Base-by-base conservation (phyloP, 2,329 filamentous ascomycete genomes). In the Leptodontidium sp. region DNA sequence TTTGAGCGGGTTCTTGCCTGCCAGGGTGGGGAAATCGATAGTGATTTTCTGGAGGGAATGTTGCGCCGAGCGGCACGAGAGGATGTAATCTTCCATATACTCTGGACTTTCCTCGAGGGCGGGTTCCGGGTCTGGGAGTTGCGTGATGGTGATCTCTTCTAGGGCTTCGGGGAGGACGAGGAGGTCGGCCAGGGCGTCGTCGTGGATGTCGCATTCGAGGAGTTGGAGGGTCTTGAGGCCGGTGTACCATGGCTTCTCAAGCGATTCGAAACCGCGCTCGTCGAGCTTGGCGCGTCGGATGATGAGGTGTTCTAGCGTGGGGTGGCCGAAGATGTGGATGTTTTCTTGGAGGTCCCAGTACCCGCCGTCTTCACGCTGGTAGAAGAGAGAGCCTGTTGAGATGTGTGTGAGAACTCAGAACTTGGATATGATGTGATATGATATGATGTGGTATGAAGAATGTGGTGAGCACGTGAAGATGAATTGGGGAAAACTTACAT, bases 291-390 rank as follows among this genome's bases (percentile, higher is more conserved):
- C 84, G n/a, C 80, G 75, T 57, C 77, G 78, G 61, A 85, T 82
- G 57, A 79, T 79, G 3, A 85, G 80, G 5, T 77, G 80, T 72
- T 85, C 83, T 24, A 85, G 79, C 0, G 83, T 83, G 0, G 84
- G 84, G 61, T 85, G 84, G 3, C 82, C 78, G 68, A 85, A 85
- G 62, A 85, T 84, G 76, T 85, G 82, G 58, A 85, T 85, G 71
- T 84, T 85, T 68, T 84, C 83, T 68, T 81, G 83, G 49, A 85
- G 78, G 71, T 85, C 83, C 84, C 84, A 85, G 74, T 85, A 85
- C 11, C 77, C 77, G 61, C 81, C 78, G 63, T 81, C 78, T 15
- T 80, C 78, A 70, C 78, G 78, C 72, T 85, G 82, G 71, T 85
- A 85, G 75, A 81, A 85, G 43, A 85, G 76, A 15, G 58, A 55